Conservation (phyloP, 257 asterid species). For the Solanum gandarillasii region DNA sequence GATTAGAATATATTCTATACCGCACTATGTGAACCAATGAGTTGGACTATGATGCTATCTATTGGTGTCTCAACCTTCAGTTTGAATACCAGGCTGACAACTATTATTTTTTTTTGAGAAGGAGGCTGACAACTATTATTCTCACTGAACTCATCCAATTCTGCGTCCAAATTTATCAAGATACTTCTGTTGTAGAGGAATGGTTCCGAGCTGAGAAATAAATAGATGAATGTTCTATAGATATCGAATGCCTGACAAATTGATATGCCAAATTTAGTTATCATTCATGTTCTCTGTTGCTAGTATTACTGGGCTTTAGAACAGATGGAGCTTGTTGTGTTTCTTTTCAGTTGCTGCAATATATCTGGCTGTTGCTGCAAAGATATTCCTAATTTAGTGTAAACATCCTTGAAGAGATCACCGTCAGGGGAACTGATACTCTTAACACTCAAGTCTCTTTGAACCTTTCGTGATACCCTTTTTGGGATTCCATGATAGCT, state of each 20-base stretch:
- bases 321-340: not conserved
- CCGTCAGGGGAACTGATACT: not conserved
- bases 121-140: not conserved
- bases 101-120: not conserved
- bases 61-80: not conserved
- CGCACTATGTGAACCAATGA: not conserved
- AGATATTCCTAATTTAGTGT: not conserved
- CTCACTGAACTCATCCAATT: not conserved
- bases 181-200: not conserved
- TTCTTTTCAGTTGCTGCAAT: not conserved
- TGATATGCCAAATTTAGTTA: not conserved
- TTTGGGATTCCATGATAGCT: not conserved
- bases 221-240: not conserved
- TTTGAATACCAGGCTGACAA: not conserved
- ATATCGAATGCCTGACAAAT: not conserved
- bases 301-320: not conserved
- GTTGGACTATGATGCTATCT: not conserved
- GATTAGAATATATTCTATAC: not conserved
- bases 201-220: not conserved
- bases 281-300: not conserved
- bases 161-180: not conserved
- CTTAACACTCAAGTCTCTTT: not conserved
- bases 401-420: not conserved
- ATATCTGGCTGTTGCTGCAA: not conserved
- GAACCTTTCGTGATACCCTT: not conserved